These are phyloP conservation scores for Phytophthora megakarya DNA, from an alignment of 352 stramenopile species.

Conservation along the genomic window DNA sequence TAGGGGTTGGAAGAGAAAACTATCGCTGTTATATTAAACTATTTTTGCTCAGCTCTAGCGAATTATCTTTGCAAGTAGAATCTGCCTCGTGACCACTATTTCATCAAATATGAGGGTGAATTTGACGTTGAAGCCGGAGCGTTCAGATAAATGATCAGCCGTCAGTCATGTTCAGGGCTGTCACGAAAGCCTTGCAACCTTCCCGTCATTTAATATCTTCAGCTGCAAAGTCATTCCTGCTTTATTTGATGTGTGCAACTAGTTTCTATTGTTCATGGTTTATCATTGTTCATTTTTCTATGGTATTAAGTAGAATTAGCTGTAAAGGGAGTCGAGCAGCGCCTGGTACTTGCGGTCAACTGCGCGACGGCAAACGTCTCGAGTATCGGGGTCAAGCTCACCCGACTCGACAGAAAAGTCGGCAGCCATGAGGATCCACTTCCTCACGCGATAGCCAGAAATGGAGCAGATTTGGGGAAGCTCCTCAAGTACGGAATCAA, in stretches of 20 bases:
- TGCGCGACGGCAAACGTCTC: conserved; percentile 58
- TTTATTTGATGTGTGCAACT: background rate
- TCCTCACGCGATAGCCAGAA: conserved; percentile 70
- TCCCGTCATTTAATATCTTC: conserved; percentile 8
- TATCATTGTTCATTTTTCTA: conserved; percentile 33
- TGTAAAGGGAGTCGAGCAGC: conserved; percentile 79
- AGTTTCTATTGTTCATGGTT: conserved; percentile 32
- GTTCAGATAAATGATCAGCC: conserved; percentile 29
- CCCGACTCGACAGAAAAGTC: conserved; percentile 70
- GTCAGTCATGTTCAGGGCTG: conserved; percentile 15
- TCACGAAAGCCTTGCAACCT: conserved; percentile 14
- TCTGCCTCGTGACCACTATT: background rate
- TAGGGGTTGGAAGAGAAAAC: background rate
- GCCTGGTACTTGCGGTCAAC: conserved; percentile 78
- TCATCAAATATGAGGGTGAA: conserved; percentile 11
- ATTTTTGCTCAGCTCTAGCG: background rate
- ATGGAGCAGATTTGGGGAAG: conserved; percentile 51
- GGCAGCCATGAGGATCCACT: conserved; percentile 82
- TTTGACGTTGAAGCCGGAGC: conserved; percentile 4
- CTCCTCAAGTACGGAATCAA: conserved; percentile 65
- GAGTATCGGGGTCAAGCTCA: conserved; percentile 71
- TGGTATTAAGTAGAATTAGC: conserved; percentile 39
- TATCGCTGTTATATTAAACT: background rate
- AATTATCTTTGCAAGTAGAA: background rate
- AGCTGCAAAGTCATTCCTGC: background rate